phyloP scores from a whole-genome alignment of 306 rosid species.

The Leucaena leucocephala region DNA sequence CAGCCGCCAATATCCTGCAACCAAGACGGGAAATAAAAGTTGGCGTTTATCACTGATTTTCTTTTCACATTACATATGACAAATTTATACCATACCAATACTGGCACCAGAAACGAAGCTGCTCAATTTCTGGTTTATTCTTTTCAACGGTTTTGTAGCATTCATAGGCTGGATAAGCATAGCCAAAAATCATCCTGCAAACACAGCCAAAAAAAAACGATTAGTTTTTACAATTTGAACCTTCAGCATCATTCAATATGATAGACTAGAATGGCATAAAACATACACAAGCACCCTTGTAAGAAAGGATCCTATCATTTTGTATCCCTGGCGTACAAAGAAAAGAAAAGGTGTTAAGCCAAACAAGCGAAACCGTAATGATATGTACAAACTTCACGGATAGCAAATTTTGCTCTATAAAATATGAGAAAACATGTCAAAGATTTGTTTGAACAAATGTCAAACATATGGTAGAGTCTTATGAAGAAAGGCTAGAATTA shows the following conservation, averaged over 20 bases:
- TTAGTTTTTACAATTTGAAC: slow-evolving; percentile 6
- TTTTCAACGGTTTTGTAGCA: slow-evolving; percentile 90
- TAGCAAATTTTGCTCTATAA: slow-evolving; percentile 4
- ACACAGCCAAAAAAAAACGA: slow-evolving; percentile 19
- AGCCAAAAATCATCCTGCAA: slow-evolving; percentile 90
- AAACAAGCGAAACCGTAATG: slow-evolving; percentile 28
- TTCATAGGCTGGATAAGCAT: slow-evolving; percentile 99
- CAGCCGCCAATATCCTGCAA: slow-evolving; percentile 95
- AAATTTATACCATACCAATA: slow-evolving; percentile 64
- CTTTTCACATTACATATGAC: not conserved
- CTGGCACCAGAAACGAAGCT: slow-evolving; percentile 98
- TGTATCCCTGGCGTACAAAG: slow-evolving; percentile 54
- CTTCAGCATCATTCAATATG: slow-evolving; percentile 13
- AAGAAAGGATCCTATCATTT: slow-evolving; percentile 91
- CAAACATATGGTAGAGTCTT: not conserved
- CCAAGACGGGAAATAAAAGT: slow-evolving; percentile 18
- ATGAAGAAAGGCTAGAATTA: not conserved
- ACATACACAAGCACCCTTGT: slow-evolving; percentile 93
- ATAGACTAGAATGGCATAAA: slow-evolving; percentile 1
- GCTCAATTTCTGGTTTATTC: slow-evolving; percentile 88
- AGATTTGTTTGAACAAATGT: not conserved
- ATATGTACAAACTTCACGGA: not conserved
- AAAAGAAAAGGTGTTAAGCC: slow-evolving; percentile 37
- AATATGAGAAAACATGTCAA: not conserved
- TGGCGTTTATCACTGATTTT: not conserved